phyloP scores from a whole-genome alignment of 2,329 filamentous ascomycete genomes.

The Phialophora macrospora region DNA sequence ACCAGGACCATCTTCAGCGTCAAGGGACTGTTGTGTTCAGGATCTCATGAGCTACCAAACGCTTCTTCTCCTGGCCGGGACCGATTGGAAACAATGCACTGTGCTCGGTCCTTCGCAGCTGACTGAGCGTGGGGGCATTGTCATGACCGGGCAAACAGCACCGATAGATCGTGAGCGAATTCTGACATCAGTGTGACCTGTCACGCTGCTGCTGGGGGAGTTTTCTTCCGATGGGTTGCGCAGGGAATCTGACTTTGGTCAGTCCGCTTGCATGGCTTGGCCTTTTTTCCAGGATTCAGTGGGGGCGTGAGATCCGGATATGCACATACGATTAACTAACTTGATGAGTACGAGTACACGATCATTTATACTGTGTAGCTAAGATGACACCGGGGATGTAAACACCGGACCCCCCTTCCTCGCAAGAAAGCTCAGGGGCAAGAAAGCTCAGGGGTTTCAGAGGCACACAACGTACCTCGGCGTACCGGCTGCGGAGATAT shows the following conservation, averaged over 20 bases:
- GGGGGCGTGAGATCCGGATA: background rate
- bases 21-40: background rate
- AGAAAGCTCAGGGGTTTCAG: background rate
- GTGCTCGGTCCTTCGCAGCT: background rate
- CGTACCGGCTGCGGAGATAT: background rate
- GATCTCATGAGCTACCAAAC: background rate
- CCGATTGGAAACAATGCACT: background rate
- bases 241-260: background rate
- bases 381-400: background rate
- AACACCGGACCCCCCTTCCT: background rate
- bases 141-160: background rate
- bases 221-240: background rate
- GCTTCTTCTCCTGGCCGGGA: background rate
- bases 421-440: background rate
- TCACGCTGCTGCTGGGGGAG: background rate
- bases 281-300: background rate
- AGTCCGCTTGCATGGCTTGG: too few species aligned
- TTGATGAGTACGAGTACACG: background rate
- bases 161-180: background rate
- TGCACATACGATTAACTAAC: background rate
- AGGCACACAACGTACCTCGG: background rate
- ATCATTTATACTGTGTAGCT: background rate
- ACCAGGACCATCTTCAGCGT: background rate
- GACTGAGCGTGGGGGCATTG: background rate
- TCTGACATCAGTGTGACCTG: background rate